Percentiles rank a stretch among this genome's conserved stretches.
Evolutionary conservation across 371 early-diverging fungal species (phyloP).

Genomic region (Encephalitozoon intestinalis): DNA sequence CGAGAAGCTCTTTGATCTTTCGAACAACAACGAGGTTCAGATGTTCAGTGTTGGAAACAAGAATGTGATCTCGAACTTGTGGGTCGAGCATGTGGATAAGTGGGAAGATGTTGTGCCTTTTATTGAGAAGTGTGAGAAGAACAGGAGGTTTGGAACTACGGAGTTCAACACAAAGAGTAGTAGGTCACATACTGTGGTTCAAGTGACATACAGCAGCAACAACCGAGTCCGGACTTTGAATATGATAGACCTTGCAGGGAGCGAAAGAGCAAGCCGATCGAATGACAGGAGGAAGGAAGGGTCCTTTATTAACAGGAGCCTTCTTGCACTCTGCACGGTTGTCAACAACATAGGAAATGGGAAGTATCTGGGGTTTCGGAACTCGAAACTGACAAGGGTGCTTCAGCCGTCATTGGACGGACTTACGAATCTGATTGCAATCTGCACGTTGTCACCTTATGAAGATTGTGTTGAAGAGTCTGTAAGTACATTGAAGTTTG

Average conservation of each 20-base stretch:
- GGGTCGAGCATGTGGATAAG: constrained; percentile 64
- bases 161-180: constrained; percentile 75
- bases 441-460: constrained; percentile 76
- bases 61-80: constrained; percentile 31
- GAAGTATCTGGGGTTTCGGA: constrained; percentile 72
- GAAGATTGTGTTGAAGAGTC: constrained; percentile 72
- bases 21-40: constrained; percentile 53
- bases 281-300: constrained; percentile 59
- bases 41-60: constrained; percentile 36
- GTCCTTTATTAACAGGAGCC: constrained; percentile 63
- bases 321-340: constrained; percentile 59
- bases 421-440: constrained; percentile 68
- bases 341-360: constrained; percentile 61
- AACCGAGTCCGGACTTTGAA: constrained; percentile 61
- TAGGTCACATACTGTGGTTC: constrained; percentile 78
- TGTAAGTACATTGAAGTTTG: constrained; percentile 81
- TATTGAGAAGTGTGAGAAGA: constrained; percentile 70
- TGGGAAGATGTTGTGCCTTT: constrained; percentile 70
- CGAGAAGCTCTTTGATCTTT: constrained; percentile 72
- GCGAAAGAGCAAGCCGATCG: constrained; percentile 51
- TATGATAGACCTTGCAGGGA: constrained; percentile 61
- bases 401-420: constrained; percentile 72
- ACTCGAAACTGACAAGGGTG: constrained; percentile 76
- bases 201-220: constrained; percentile 65
- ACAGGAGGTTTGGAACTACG: constrained; percentile 71